Evolutionary conservation across 2,329 filamentous ascomycete genomes (phyloP).

Genomic region (Incumbomyces delicatus): DNA sequence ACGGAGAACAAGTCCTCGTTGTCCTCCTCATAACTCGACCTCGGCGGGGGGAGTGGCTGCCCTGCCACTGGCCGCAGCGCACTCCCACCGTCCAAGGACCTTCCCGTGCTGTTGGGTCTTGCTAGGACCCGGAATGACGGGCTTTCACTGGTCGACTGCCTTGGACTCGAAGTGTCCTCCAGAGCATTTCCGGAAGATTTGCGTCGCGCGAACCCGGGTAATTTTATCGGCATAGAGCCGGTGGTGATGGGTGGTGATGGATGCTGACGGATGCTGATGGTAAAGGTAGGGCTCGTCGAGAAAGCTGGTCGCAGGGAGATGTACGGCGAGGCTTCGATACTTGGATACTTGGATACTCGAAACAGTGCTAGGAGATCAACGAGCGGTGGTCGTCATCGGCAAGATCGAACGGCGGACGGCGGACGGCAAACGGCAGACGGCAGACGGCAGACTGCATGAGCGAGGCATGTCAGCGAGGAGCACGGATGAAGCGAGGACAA

Average conservation of each 20-base stretch:
- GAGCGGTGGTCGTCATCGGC: not conserved
- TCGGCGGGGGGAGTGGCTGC: slow-evolving; percentile 24
- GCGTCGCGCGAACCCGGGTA: slow-evolving; percentile 42
- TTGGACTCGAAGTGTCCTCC: slow-evolving; percentile 31
- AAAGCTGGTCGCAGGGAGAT: no score
- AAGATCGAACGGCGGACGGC: not conserved
- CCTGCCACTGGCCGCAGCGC: slow-evolving; percentile 21
- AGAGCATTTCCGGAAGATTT: slow-evolving; percentile 47
- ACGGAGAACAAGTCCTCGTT: slow-evolving; percentile 31
- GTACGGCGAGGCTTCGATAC: no score
- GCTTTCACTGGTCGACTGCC: slow-evolving; percentile 13
- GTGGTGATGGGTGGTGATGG: slow-evolving; percentile 8
- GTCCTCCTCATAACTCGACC: slow-evolving; percentile 24
- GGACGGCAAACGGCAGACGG: not conserved
- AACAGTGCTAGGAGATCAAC: not conserved
- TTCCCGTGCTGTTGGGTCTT: slow-evolving; percentile 35
- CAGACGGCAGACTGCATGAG: slow-evolving; percentile 6
- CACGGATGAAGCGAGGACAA: not conserved
- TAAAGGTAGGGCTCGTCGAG: not conserved
- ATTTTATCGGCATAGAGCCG: slow-evolving; percentile 45
- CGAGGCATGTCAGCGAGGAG: not conserved
- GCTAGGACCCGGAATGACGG: slow-evolving; percentile 48
- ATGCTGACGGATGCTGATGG: no score
- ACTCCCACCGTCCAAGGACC: slow-evolving; percentile 34
- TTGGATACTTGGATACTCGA: no score